These are phyloP conservation scores for Starmerella bombicola DNA, from an alignment of 805 yeast genomes.

Conservation along the genomic window DNA sequence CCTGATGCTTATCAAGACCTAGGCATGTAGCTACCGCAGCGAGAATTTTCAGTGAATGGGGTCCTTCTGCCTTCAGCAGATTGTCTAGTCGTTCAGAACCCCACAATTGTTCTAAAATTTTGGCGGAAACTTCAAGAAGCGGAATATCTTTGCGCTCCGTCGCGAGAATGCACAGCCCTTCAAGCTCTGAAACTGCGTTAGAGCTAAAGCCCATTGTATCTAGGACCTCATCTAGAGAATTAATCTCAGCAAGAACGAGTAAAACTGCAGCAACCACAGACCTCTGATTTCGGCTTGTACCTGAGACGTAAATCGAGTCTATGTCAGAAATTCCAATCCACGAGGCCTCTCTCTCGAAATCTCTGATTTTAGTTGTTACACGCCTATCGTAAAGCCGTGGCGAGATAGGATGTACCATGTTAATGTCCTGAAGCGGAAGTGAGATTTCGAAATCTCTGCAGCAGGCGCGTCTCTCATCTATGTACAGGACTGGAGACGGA, in stretches of 20 bases:
- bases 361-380: background rate
- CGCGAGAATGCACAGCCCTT: constrained; percentile 11
- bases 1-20: background rate
- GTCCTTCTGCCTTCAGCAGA: constrained; percentile 5
- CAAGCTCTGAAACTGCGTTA: constrained; percentile 4
- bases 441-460: background rate
- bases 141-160: background rate
- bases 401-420: constrained; percentile 1
- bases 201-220: background rate
- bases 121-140: constrained; percentile 1
- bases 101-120: constrained; percentile 12
- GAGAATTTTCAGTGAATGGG: constrained; percentile 12
- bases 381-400: background rate
- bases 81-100: constrained; percentile 5
- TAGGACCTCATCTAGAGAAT: constrained; percentile 1
- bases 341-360: background rate
- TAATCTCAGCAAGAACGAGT: background rate
- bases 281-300: too few relatives aligned
- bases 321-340: too few relatives aligned
- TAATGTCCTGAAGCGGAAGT: constrained; percentile 8
- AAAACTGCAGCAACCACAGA: constrained; percentile 3
- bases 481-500: constrained; percentile 11
- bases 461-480: constrained; percentile 1
- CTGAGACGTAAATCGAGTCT: too few relatives aligned
- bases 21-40: constrained; percentile 6